Evolutionary conservation across 306 rosid species (phyloP).

Genomic region (Crotalaria pallida): DNA sequence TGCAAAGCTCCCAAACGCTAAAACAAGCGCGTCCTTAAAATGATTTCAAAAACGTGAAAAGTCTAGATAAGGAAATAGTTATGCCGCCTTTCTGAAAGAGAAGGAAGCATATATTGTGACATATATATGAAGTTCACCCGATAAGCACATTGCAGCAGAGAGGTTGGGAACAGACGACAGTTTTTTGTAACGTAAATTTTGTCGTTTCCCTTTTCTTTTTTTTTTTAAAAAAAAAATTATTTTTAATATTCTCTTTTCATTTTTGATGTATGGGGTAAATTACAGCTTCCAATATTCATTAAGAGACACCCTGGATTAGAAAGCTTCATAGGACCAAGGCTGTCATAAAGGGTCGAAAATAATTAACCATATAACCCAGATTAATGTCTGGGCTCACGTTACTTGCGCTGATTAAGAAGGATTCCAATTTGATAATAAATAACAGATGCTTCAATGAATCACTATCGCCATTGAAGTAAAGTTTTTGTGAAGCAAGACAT

Average conservation of each 20-base stretch:
- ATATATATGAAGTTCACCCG: neutral
- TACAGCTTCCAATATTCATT: neutral
- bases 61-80: neutral
- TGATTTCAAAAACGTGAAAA: neutral
- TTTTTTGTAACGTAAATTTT: neutral
- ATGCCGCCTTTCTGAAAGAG: neutral
- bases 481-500: constrained; percentile 19
- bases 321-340: constrained; percentile 10
- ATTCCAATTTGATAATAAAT: neutral
- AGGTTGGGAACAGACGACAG: constrained; percentile 16
- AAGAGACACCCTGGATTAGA: neutral
- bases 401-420: neutral
- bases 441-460: neutral
- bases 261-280: constrained; percentile 2
- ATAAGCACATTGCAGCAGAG: neutral
- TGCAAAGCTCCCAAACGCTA: too few species aligned
- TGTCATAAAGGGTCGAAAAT: neutral
- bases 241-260: too few species aligned
- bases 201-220: constrained; percentile 10
- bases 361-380: neutral
- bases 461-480: neutral
- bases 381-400: neutral
- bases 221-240: too few species aligned
- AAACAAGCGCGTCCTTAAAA: too few species aligned
- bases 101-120: neutral